Base-by-base conservation (phyloP, 768 basidiomycete genomes). In the Amanita rubescens region DNA sequence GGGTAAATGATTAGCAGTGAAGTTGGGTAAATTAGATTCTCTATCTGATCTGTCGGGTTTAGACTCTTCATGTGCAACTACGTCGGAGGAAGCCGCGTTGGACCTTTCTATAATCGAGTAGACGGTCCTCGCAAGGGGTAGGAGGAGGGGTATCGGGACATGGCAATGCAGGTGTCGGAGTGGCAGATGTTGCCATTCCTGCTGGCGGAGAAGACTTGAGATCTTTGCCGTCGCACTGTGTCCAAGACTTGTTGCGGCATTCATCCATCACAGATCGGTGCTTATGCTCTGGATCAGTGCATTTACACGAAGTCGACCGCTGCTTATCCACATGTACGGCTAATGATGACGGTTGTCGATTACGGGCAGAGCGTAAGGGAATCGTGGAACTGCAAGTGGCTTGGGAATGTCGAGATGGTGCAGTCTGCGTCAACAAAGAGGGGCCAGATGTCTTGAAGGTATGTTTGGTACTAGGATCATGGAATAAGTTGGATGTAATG, bases 401-500 rank as follows among this genome's bases (percentile, higher is more conserved):
- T 3, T 65, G 55, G 11, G 65, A 57, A 7, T 65, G 58, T 43
- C 71, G 65, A 51, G 62, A 60, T 25, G 82, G 82, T 3, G 84
- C 84, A 7, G 83, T 84, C 57, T 78, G 81, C n/a, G 81, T 81
- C 34, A 85, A 75, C 22, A 85, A 71, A 14, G 83, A 85, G 19
- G 76, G 73, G 15, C 55, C 22, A 22, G 53, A 52, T 39, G 45
- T 53, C 27, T 49, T 54, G 45, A 58, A 33, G 35, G 49, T 15
- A 45, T 65, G 59, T 22, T 58, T 50, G 55, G 45, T 8, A 35
- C 57, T 20, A 41, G 55, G 58, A 56, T 62, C 57, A 49, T 55
- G 52, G 41, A 63, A 48, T 38, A 60, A 48, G 32, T 49, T 58
- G 35, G 64, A 55, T 19, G 60, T 56, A 43, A 59, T 60, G 15